Conservation (phyloP, 805 yeast genomes). For the Cyberlindnera subsufficiens region DNA sequence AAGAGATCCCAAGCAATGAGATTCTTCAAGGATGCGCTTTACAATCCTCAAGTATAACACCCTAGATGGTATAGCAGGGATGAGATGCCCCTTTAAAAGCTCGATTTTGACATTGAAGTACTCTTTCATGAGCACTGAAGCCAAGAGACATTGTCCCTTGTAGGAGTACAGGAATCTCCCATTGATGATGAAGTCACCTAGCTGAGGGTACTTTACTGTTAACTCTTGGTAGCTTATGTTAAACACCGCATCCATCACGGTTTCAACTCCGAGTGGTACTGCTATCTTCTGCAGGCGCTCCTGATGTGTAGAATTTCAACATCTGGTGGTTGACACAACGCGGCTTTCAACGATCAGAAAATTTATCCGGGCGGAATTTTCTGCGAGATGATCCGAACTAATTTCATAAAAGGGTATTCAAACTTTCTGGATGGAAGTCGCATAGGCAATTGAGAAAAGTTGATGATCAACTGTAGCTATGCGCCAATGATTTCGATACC, state of each 20-base stretch:
- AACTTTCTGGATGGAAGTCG: too few species aligned
- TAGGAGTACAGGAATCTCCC: conserved; percentile 5
- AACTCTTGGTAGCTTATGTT: conserved; percentile 1
- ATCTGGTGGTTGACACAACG: too few species aligned
- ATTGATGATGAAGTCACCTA: neutral
- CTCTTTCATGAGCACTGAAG: conserved; percentile 10
- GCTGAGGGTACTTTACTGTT: conserved; percentile 1
- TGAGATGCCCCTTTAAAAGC: conserved; percentile 6
- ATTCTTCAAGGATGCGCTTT: conserved; percentile 7
- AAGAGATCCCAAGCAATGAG: neutral
- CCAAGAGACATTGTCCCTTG: conserved; percentile 14
- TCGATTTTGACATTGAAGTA: conserved; percentile 6
- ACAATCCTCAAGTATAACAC: conserved; percentile 8
- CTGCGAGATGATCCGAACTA: too few species aligned
- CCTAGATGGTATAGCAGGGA: conserved; percentile 18
- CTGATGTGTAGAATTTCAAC: too few species aligned
- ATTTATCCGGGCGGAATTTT: too few species aligned
- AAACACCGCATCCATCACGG: neutral
- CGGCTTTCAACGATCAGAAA: too few species aligned
- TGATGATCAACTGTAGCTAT: too few species aligned
- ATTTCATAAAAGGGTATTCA: too few species aligned
- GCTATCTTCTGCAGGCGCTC: too few species aligned
- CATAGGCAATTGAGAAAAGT: too few species aligned
- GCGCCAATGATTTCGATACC: too few species aligned
- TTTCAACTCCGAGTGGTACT: too few species aligned